Conservation (phyloP, 768 basidiomycete genomes). For the Amanita brunnescens region DNA sequence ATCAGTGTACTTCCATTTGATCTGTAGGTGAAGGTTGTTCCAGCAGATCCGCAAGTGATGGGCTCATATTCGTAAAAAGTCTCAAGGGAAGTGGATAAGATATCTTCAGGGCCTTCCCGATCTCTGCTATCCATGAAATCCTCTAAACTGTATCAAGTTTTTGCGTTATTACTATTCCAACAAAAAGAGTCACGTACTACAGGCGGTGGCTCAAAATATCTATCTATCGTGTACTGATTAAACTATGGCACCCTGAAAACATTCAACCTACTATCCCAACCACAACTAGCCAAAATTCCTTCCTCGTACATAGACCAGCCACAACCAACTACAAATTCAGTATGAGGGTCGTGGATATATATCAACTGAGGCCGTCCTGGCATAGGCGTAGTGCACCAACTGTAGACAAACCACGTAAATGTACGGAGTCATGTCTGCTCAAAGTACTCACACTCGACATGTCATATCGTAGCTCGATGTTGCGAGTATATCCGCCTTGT, state of each 20-base stretch:
- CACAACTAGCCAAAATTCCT: slow-evolving; percentile 79
- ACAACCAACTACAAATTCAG: slow-evolving; percentile 90
- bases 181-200: not conserved
- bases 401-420: slow-evolving; percentile 17
- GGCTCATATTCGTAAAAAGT: slow-evolving; percentile 55
- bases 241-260: slow-evolving; percentile 49
- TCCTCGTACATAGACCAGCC: slow-evolving; percentile 91
- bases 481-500: slow-evolving; percentile 60
- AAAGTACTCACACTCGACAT: slow-evolving; percentile 64
- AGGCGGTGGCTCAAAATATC: not conserved
- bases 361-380: slow-evolving; percentile 44
- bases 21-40: slow-evolving; percentile 42
- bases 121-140: not conserved
- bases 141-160: not conserved
- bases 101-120: slow-evolving; percentile 46
- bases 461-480: slow-evolving; percentile 90
- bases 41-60: slow-evolving; percentile 49
- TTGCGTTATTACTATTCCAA: not conserved
- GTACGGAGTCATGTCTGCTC: not conserved
- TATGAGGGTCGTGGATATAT: slow-evolving; percentile 79
- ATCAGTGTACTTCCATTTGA: slow-evolving; percentile 11
- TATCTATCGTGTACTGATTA: too few species aligned
- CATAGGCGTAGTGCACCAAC: slow-evolving; percentile 65
- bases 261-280: slow-evolving; percentile 84
- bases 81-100: slow-evolving; percentile 56